phyloP scores from a whole-genome alignment of 2,329 filamentous ascomycete species.

The Cercospora janseana region DNA sequence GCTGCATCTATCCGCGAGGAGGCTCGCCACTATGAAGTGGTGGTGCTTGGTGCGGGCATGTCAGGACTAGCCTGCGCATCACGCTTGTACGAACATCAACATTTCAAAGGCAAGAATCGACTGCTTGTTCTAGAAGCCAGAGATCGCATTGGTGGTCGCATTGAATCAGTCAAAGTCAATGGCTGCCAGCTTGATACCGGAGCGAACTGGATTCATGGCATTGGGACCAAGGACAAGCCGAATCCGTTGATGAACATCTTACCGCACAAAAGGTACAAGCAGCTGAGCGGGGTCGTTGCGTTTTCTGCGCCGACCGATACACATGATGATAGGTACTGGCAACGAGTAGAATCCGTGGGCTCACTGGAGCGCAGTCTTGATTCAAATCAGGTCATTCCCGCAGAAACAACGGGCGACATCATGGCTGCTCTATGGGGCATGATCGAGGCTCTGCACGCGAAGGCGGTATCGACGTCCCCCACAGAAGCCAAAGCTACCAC shows the following conservation, averaged over 20 bases:
- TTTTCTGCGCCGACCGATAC: constrained; percentile 18
- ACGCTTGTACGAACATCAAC: constrained; percentile 20
- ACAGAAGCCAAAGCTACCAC: constrained; percentile 22
- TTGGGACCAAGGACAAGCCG: constrained; percentile 25
- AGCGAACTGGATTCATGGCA: constrained; percentile 33
- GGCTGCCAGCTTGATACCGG: constrained; percentile 28
- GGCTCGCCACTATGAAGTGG: constrained; percentile 8
- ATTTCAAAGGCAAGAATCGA: constrained; percentile 15
- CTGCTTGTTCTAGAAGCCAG: constrained; percentile 29
- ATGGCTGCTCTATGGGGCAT: constrained; percentile 24
- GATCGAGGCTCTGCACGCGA: constrained; percentile 24
- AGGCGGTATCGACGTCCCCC: constrained; percentile 13
- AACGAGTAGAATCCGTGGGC: neutral
- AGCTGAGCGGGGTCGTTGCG: constrained; percentile 22
- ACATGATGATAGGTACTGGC: too few species aligned
- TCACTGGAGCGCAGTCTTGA: neutral
- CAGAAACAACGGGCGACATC: constrained; percentile 14
- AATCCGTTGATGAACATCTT: constrained; percentile 30
- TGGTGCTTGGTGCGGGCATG: constrained; percentile 31
- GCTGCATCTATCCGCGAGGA: neutral
- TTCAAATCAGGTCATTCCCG: constrained; percentile 23
- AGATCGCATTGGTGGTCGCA: constrained; percentile 30
- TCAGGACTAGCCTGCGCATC: constrained; percentile 28
- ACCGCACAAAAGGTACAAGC: constrained; percentile 24
- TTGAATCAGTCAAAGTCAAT: constrained; percentile 26